A percentile compares a stretch with the other conserved stretches of the same genome.
phyloP scores from a whole-genome alignment of 768 basidiomycete genomes.

The Infundibulicybe gibba region DNA sequence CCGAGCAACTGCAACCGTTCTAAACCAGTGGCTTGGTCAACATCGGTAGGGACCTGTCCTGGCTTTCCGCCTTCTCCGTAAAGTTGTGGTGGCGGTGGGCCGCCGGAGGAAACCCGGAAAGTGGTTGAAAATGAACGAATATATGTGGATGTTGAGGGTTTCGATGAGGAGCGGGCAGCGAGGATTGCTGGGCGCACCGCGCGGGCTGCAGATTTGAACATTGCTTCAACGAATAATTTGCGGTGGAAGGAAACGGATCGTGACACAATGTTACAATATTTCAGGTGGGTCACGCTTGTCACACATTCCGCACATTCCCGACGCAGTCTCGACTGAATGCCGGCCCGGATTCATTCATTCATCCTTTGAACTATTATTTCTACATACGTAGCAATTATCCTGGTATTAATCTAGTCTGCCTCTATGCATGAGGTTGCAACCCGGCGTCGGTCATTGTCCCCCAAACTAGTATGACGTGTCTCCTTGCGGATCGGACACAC shows the following conservation, averaged over 20 bases:
- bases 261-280: conserved; percentile 7
- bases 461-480: too few species aligned
- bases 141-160: conserved; percentile 23
- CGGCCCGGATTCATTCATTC: too few species aligned
- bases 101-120: conserved; percentile 49
- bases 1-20: conserved; percentile 93
- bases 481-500: too few species aligned
- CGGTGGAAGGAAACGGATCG: conserved; percentile 16
- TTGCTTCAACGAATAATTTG: conserved; percentile 17
- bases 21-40: conserved; percentile 92
- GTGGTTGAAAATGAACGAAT: conserved; percentile 61
- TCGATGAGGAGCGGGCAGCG: conserved; percentile 33
- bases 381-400: too few species aligned
- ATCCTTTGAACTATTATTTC: background rate
- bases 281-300: conserved; percentile 18
- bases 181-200: conserved; percentile 40
- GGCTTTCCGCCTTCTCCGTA: conserved; percentile 70
- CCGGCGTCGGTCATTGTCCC: too few species aligned
- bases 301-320: conserved; percentile 25
- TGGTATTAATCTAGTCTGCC: too few species aligned
- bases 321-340: conserved; percentile 3
- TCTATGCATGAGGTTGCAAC: background rate
- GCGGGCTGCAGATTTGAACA: conserved; percentile 44
- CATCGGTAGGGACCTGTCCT: conserved; percentile 78
- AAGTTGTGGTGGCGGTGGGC: conserved; percentile 58